A percentile compares a stretch with the other conserved stretches of the same genome.
Evolutionary conservation across 1,284 basidiomycete genomes (phyloP).

Genomic region (Microbotryomycetes sp.): DNA sequence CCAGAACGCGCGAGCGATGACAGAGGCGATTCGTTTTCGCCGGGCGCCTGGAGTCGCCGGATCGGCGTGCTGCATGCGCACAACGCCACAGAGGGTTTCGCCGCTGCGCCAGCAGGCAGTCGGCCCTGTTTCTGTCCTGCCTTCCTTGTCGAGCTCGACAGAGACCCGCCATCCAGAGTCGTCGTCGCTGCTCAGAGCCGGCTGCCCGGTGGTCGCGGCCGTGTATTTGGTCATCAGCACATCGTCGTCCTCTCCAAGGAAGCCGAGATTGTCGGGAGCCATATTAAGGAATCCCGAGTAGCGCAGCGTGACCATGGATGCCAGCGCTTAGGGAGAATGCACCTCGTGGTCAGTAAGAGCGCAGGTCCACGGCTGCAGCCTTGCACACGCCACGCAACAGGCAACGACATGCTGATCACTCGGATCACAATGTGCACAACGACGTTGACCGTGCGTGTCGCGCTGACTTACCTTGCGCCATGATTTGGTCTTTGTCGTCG

Average conservation of each 20-base stretch:
- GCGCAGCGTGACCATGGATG: too few relatives aligned
- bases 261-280: background rate
- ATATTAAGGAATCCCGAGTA: background rate
- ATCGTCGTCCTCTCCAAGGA: background rate
- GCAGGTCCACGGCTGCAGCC: too few relatives aligned
- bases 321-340: too few relatives aligned
- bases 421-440: too few relatives aligned
- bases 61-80: background rate
- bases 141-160: background rate
- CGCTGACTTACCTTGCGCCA: too few relatives aligned
- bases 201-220: background rate
- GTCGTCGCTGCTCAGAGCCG: background rate
- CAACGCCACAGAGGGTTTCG: background rate
- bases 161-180: background rate
- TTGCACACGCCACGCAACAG: too few relatives aligned
- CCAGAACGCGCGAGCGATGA: slow-evolving; percentile 2
- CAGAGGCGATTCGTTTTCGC: background rate
- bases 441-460: too few relatives aligned
- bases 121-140: background rate
- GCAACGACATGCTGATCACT: too few relatives aligned
- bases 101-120: slow-evolving; percentile 5
- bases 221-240: background rate
- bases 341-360: too few relatives aligned
- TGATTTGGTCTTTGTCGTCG: too few relatives aligned
- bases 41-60: background rate